Evolutionary conservation across 2,329 filamentous ascomycete species (phyloP), one percentile per base, ranked within the genome.

Genomic region (Alternaria brassicae): DNA sequence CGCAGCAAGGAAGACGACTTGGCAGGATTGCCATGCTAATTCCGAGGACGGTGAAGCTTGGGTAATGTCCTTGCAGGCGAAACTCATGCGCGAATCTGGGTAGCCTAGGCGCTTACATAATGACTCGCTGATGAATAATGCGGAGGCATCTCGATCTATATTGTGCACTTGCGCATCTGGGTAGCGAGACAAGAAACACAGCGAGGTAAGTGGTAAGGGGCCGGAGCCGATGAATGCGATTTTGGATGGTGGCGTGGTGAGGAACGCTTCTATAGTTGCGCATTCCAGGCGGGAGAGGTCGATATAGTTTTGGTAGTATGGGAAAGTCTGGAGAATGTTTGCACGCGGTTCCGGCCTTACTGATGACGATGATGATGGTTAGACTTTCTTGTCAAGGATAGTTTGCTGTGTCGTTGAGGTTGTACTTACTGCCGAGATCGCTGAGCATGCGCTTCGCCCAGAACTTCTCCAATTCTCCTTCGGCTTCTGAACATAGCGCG

Each of bases 221-320:
- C 83, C 83, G 0, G 81, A 83, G 12, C 83, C 83, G 4, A 85
- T 77, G 62, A 85, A 84, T 2, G 80, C 81, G 17, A 85, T 73
- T 6, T 67, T 76, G 1, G 57, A 58, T 0, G 78, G 77, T 2
- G n/a, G 6, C 15, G 62, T 40, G 1, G 61, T 61, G 15, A 75
- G 65, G 17, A 79, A 79, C 4, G 79, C 74, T 12, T 71, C 60
- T 4, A 85, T 72, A 8, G 80, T 75, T 23, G 73, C 73, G 23
- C 82, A 74, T 67, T 85, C 83, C 37, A 85, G 74, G 13, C 76
- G 77, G 0, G 81, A 79, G 27, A 85, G 77, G 21, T 82, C 79
- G 32, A 80, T 60, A 65, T 85, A 85, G 69, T 85, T 85, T 8
- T 72, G 56, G 65, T 80, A 78, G 70, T 85, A 85, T 1, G 82